phyloP scores from a whole-genome alignment of 257 asterid genomes.

The Solanum megistacrolobum region DNA sequence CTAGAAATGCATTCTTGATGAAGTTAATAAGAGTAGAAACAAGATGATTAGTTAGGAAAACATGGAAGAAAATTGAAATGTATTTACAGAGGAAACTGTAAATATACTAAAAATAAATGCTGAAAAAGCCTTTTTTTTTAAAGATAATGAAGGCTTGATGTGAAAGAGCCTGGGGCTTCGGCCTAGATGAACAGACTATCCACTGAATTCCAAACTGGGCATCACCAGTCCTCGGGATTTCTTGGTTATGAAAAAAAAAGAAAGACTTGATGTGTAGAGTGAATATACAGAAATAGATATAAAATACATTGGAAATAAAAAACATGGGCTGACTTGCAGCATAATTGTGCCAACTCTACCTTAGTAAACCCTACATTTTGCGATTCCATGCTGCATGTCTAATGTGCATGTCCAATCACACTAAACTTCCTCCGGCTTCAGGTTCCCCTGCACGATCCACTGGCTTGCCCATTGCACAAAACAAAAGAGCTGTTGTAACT shows the following conservation, averaged over 20 bases:
- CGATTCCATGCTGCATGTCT: background rate
- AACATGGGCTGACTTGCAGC: background rate
- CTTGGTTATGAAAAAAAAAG: background rate
- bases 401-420: background rate
- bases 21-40: background rate
- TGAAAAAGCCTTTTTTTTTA: background rate
- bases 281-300: background rate
- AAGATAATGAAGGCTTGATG: background rate
- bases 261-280: background rate
- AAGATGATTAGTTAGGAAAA: background rate
- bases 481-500: background rate
- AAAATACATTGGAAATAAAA: background rate
- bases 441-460: background rate
- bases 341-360: background rate
- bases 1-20: background rate
- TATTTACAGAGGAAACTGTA: background rate
- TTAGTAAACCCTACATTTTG: background rate
- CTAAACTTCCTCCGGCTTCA: background rate
- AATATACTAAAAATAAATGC: background rate
- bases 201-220: background rate
- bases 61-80: background rate
- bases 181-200: background rate
- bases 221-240: background rate
- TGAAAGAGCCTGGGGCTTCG: background rate
- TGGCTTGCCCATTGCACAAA: background rate